Evolutionary conservation across 2,329 filamentous ascomycete genomes (phyloP).

Genomic region (Diplodia seriata): DNA sequence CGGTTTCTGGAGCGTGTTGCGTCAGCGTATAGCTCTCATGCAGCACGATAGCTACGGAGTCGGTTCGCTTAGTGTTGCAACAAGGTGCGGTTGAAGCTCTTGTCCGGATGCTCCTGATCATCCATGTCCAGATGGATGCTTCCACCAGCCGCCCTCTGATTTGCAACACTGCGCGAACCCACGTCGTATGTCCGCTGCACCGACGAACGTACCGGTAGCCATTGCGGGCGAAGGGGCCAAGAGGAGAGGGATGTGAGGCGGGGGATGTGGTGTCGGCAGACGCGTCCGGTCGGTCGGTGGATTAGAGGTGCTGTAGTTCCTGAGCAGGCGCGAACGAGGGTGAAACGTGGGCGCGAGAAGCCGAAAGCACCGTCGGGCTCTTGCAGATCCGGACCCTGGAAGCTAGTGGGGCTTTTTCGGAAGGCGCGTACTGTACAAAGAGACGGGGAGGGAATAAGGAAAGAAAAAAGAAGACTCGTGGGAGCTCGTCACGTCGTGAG

Average conservation of each 20-base stretch:
- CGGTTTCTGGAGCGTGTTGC: slow-evolving; percentile 45
- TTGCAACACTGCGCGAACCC: too few relatives aligned
- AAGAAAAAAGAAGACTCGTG: slow-evolving; percentile 13
- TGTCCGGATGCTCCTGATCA: too few relatives aligned
- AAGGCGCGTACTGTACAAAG: slow-evolving; percentile 13
- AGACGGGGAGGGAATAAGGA: neutral
- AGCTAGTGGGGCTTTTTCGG: slow-evolving; percentile 6
- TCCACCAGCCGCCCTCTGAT: too few relatives aligned
- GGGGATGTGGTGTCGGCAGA: neutral
- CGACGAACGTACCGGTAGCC: slow-evolving; percentile 24
- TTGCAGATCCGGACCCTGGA: slow-evolving; percentile 27
- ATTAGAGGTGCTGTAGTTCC: slow-evolving; percentile 3
- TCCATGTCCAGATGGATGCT: too few relatives aligned
- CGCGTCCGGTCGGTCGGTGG: neutral
- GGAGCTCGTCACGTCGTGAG: slow-evolving; percentile 28
- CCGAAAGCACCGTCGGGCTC: slow-evolving; percentile 30
- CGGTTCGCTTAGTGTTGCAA: too few relatives aligned
- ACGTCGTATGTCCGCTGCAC: neutral
- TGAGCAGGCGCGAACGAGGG: slow-evolving; percentile 21
- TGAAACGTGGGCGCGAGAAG: slow-evolving; percentile 26
- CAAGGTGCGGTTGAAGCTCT: too few relatives aligned
- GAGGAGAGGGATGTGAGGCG: neutral
- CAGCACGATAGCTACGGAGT: too few relatives aligned
- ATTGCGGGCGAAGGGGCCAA: slow-evolving; percentile 1
- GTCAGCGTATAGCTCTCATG: slow-evolving; percentile 9